Percentiles rank a stretch among this genome's conserved stretches.
These are phyloP conservation scores for Rutstroemia sydowiana DNA, from an alignment of 2,329 filamentous ascomycete genomes.

Conservation along the genomic window DNA sequence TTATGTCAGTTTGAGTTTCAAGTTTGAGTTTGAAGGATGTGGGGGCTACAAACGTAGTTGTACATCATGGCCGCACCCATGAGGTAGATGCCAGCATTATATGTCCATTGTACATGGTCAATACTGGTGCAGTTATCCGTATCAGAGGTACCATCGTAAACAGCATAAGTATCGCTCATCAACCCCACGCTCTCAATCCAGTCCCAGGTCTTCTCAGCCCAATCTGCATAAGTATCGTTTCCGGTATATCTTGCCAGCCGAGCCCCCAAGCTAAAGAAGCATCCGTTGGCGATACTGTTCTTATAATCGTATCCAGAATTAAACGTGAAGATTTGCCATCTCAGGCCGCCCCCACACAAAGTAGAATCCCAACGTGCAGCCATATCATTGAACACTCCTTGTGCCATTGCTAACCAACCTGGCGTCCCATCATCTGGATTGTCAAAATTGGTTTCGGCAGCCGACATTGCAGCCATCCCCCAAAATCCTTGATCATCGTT, in stretches of 20 bases:
- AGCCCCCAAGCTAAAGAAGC: slow-evolving; percentile 54
- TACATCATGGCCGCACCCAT: slow-evolving; percentile 44
- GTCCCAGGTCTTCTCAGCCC: slow-evolving; percentile 66
- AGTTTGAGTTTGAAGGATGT: not conserved
- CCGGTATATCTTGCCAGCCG: slow-evolving; percentile 69
- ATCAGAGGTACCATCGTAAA: slow-evolving; percentile 55
- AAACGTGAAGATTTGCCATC: slow-evolving; percentile 79
- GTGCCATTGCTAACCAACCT: slow-evolving; percentile 63
- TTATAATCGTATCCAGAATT: slow-evolving; percentile 77
- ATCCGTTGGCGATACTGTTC: slow-evolving; percentile 54
- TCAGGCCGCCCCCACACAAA: slow-evolving; percentile 65
- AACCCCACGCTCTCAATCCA: slow-evolving; percentile 54
- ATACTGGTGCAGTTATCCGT: slow-evolving; percentile 49
- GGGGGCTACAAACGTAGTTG: slow-evolving; percentile 37
- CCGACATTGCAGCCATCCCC: slow-evolving; percentile 62
- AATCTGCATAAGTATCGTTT: slow-evolving; percentile 68
- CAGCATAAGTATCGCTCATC: slow-evolving; percentile 44
- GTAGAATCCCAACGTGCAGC: slow-evolving; percentile 61
- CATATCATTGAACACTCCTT: slow-evolving; percentile 66
- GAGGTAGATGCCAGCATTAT: slow-evolving; percentile 60
- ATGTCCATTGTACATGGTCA: slow-evolving; percentile 57
- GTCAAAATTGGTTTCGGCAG: slow-evolving; percentile 57
- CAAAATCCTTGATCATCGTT: slow-evolving; percentile 72
- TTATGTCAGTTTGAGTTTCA: slow-evolving; percentile 4
- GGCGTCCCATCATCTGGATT: slow-evolving; percentile 48